Base-by-base conservation (phyloP, 1,139 yeast genomes). In the Geotrichum siamense region DNA sequence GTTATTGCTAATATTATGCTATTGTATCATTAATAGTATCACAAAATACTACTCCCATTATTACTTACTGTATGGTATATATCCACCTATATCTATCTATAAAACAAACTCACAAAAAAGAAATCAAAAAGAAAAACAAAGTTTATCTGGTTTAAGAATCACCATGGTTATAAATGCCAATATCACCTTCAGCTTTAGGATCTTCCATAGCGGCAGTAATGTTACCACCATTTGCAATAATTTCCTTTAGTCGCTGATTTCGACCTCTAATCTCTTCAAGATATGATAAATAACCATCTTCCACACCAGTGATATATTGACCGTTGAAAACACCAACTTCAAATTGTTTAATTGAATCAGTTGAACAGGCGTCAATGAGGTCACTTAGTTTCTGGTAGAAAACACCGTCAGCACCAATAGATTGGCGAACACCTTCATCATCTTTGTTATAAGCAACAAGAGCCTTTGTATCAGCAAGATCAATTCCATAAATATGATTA, bases 311-410 rank as follows among this genome's bases (percentile, higher is more conserved):
- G 51, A 91, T 78, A 63, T 91, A 91, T 53, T 79, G 67, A 43
- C 98, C 98, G 15, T 94, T 91, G 64, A 91, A 91, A n/a, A 91
- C 98, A 61, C 98, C 98, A 43, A 85, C 91, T 67, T 91, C 98
- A 59, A 87, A 91, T 25, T 74, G 70, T 30, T 70, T 65, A 49
- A 82, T 69, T 8, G 44, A 46, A 22, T 41, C 48, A 19, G 48
- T 43, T 5, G 56, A 52, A 65, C 96, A 89, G 57, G 96, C 86
- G 31, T 74, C 84, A 34, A 85, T 65, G 58, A 91, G 74, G 60
- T 91, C 97, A 39, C 81, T 75, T 51, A 91, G 70, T 38, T 80
- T 76, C 69, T 93, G 98, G 67, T 83, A 91, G 51, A 87, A 81
- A 28, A 91, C 96, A 54, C 72, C 75, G 63, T 91, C 98, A 38